phyloP scores from a whole-genome alignment of 305 asterid species.

The Rubia tinctorum region DNA sequence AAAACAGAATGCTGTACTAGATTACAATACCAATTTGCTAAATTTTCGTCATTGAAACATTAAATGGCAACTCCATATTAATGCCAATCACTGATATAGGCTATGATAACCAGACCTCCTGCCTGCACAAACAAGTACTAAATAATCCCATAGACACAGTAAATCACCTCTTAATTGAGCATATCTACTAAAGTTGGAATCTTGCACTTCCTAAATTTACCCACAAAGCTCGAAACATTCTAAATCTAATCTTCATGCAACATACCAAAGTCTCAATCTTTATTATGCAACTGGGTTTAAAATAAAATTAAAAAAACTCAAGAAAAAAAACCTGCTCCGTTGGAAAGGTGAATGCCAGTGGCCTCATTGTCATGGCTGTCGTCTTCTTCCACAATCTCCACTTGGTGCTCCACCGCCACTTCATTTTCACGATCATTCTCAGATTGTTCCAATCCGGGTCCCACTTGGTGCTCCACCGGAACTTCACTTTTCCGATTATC shows the following conservation, averaged over 20 bases:
- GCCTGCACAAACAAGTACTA: neutral
- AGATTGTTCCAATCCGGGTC: neutral
- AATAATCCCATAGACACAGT: neutral
- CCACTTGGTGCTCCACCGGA: neutral
- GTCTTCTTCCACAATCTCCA: constrained; percentile 13
- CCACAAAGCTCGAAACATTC: neutral
- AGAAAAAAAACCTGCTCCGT: constrained; percentile 10
- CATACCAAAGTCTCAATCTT: neutral
- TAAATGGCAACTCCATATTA: neutral
- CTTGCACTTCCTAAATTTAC: neutral
- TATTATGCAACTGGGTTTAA: neutral
- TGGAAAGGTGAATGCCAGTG: neutral
- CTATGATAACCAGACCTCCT: neutral
- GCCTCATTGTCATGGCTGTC: constrained; percentile 3
- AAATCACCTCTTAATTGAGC: neutral
- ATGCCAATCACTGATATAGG: neutral
- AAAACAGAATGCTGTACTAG: constrained; percentile 1
- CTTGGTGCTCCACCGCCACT: constrained; percentile 14
- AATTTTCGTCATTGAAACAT: neutral
- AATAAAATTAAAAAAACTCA: neutral
- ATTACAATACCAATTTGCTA: neutral
- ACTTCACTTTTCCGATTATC: neutral
- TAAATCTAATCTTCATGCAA: neutral
- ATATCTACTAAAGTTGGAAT: neutral
- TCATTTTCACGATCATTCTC: neutral